Evolutionary conservation across 2,329 filamentous ascomycete species (phyloP), one percentile per base, ranked within the genome.

Genomic region (Aspergillus calidoustus): DNA sequence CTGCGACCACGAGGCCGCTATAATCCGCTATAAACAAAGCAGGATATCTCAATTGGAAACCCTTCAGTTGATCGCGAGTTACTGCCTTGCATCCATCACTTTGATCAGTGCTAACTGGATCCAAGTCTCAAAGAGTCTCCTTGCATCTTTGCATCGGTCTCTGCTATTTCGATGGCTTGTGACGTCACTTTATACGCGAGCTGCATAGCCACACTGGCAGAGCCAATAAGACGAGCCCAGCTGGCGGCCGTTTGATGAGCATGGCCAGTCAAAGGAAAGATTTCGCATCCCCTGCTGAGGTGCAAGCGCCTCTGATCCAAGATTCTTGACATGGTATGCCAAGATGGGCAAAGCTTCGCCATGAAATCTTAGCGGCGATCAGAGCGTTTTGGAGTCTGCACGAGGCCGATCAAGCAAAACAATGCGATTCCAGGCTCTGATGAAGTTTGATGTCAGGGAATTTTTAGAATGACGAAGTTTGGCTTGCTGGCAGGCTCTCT

Each of bases 361-460:
- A 54, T 61, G 43, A 53, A 61, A 11, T 57, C 59, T 61, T 61
- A 53, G 41, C 59, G 47, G 46, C n/a, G 54, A 50, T 50, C 15
- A 57, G 43, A 43, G 38, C 34, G 22, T 23, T 8, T 15, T 38
- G 25, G 25, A 28, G 25, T 54, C 34, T 44, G 38, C 31, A 53
- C 47, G 19, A 47, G 41, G 38, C 41, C 8, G 8, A 41, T 41
- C 34, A 41, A 41, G 11, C 34, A 41, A 41, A 41, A 41, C 34
- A 41, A 15, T 41, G 34, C 19, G 15, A 41, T 41, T 41, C 13
- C 34, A 41, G 11, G 4, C 34, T 41, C 25, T 28, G 25, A 28
- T 17, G 34, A 41, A 13, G 15, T 15, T 41, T 41, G 34, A 17
- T 8, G 34, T 15, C 11, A 41, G 34, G 34, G 34, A 15, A 41